Percentiles rank a stretch among this genome's conserved stretches.
Evolutionary conservation across 495 filamentous ascomycete genomes (phyloP).

Genomic region (Penicillium bovifimosum): DNA sequence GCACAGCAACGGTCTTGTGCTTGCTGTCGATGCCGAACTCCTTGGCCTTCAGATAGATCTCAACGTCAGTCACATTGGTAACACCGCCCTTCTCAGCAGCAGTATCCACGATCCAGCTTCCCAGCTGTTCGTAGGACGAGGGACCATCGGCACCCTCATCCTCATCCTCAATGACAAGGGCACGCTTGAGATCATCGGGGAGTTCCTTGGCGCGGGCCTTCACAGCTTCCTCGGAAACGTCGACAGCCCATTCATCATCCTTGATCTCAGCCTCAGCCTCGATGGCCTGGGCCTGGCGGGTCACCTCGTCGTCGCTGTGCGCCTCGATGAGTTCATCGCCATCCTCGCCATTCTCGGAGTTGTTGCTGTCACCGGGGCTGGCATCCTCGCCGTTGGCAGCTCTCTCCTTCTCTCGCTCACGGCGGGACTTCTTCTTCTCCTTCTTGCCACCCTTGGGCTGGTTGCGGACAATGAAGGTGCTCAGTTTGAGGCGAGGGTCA

Average conservation of each 20-base stretch:
- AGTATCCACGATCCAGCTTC: conserved; percentile 81
- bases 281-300: conserved; percentile 75
- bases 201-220: conserved; percentile 88
- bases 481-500: conserved; percentile 90
- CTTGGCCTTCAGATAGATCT: conserved; percentile 93
- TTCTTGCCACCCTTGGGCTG: conserved; percentile 92
- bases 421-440: conserved; percentile 81
- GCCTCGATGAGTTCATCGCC: conserved; percentile 67
- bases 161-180: conserved; percentile 75
- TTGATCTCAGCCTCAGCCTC: conserved; percentile 59
- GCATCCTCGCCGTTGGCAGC: conserved; percentile 63
- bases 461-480: conserved; percentile 95
- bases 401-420: conserved; percentile 67
- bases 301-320: conserved; percentile 87
- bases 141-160: conserved; percentile 79
- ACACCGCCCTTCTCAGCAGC: conserved; percentile 67
- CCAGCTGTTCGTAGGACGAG: conserved; percentile 84
- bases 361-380: conserved; percentile 67
- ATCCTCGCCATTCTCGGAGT: conserved; percentile 58
- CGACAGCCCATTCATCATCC: conserved; percentile 90
- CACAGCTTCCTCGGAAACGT: conserved; percentile 91
- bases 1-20: conserved; percentile 86
- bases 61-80: conserved; percentile 71
- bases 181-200: conserved; percentile 83
- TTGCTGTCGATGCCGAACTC: conserved; percentile 90